Evolutionary conservation across 108 stramenopile species (phyloP).

Genomic region (Pinguiococcus pyrenoidosus): DNA sequence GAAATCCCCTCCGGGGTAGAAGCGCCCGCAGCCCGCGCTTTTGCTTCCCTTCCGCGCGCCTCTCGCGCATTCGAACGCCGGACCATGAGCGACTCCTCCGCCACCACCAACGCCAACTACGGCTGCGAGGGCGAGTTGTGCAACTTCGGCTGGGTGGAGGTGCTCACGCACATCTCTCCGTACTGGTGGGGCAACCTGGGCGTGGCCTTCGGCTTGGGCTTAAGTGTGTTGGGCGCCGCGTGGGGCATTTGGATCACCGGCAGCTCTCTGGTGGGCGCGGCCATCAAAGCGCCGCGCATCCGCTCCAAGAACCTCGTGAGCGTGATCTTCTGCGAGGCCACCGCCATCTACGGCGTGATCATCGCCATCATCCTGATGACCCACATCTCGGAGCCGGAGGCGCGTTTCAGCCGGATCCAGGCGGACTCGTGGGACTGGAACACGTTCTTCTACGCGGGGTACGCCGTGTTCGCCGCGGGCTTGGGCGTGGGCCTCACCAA

Average conservation of each 20-base stretch:
- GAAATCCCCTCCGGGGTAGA: too few species aligned
- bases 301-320: conserved; percentile 92
- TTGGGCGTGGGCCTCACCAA: conserved; percentile 94
- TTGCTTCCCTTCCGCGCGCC: too few species aligned
- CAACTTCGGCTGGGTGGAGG: too few species aligned
- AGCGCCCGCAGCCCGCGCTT: too few species aligned
- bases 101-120: too few species aligned
- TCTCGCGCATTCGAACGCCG: too few species aligned
- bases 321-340: conserved; percentile 99
- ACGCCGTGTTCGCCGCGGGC: conserved; percentile 89
- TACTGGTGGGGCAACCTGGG: conserved; percentile 92
- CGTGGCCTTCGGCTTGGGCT: conserved; percentile 84
- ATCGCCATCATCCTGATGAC: conserved; percentile 95
- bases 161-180: conserved; percentile 92
- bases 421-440: conserved; percentile 24
- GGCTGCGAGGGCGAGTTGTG: too few species aligned
- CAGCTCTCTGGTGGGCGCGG: conserved; percentile 78
- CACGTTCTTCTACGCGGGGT: conserved; percentile 73
- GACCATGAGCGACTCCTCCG: too few species aligned
- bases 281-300: conserved; percentile 96
- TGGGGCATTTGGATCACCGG: conserved; percentile 97
- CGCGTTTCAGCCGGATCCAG: not conserved
- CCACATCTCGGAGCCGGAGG: conserved; percentile 42
- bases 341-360: conserved; percentile 98
- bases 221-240: conserved; percentile 88